phyloP scores from a whole-genome alignment of 1,284 basidiomycete genomes.

The Ceratobasidium sp. region DNA sequence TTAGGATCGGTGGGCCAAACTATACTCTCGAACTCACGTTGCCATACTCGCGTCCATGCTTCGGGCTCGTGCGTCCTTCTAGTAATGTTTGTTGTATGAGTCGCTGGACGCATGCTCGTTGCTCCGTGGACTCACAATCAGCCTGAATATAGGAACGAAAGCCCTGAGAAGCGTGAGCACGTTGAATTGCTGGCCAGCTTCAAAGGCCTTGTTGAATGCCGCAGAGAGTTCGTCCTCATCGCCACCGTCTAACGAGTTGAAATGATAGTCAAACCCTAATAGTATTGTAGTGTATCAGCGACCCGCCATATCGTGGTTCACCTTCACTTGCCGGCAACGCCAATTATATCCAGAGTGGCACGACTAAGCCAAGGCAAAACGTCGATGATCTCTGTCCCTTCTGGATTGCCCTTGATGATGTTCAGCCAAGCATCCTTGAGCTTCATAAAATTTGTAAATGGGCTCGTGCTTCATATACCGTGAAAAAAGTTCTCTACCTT shows the following conservation, averaged over 20 bases:
- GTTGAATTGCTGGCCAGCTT: conserved; percentile 41
- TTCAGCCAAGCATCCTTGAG: conserved; percentile 28
- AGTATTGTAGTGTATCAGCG: conserved; percentile 46
- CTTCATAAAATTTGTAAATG: neutral
- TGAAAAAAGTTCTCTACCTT: conserved; percentile 29
- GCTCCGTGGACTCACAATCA: neutral
- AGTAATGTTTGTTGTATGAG: too few species aligned
- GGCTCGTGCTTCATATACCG: neutral
- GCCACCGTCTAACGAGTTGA: conserved; percentile 44
- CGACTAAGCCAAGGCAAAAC: conserved; percentile 37
- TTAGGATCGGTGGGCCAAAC: conserved; percentile 44
- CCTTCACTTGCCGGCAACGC: conserved; percentile 39
- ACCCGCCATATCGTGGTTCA: conserved; percentile 47
- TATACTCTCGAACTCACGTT: neutral
- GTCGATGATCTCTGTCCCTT: conserved; percentile 10
- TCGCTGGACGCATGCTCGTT: neutral
- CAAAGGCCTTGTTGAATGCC: conserved; percentile 3
- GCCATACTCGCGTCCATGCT: neutral
- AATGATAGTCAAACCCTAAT: conserved; percentile 53
- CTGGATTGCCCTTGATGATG: neutral
- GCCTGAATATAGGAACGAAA: neutral
- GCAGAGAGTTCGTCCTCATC: neutral
- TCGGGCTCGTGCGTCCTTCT: too few species aligned
- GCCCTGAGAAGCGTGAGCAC: conserved; percentile 28
- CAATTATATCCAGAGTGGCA: conserved; percentile 39